Base-by-base conservation (phyloP, 23 red algal genomes). In the Gracilariopsis chorda region DNA sequence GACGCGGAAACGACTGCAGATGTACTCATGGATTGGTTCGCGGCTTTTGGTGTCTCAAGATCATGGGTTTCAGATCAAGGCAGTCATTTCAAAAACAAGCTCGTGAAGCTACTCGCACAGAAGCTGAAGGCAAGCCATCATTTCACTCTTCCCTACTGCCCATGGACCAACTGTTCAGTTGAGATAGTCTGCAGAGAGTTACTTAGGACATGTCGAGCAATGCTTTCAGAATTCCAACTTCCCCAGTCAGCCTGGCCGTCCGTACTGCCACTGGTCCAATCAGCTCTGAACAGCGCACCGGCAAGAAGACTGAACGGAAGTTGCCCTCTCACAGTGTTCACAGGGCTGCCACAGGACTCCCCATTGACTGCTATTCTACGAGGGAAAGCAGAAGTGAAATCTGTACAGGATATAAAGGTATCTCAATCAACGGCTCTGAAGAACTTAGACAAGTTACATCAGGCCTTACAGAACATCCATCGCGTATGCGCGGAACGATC, bases 21-120 rank as follows among this genome's bases (percentile, higher is more conserved):
- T 4, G 13, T 36, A 7, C 27, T 73, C 7, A 6, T 73, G 67
- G 67, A 73, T 7, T 73, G 37, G 21, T 73, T 73, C 41, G 28
- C 67, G 37, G 33, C 67, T 5, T 73, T 73, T 36, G 59, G 32
- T 58, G 14, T 65, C 14, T 10, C 43, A 12, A 14, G 25, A 37
- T 10, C n/a, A 20, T 72, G 58, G 58, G 27, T 86, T 17, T 86
- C 81, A 13, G 23, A 86, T 39, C 40, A 57, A 68, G 58, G 36
- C 44, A 24, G 17, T 24, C 81, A 86, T 65, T 86, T 86, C 81
- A 47, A 49, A 11, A 86, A 86, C 56, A 46, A 73, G 37, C 20
- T 49, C 16, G 3, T 68, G 32, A 43, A 47, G 37, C 17, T 60
- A 24, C 32, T 34, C 12, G 17, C 56, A 41, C 43, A 63, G 23